These are phyloP conservation scores for Leccinum broughii DNA, from an alignment of 768 basidiomycete species.

Conservation along the genomic window DNA sequence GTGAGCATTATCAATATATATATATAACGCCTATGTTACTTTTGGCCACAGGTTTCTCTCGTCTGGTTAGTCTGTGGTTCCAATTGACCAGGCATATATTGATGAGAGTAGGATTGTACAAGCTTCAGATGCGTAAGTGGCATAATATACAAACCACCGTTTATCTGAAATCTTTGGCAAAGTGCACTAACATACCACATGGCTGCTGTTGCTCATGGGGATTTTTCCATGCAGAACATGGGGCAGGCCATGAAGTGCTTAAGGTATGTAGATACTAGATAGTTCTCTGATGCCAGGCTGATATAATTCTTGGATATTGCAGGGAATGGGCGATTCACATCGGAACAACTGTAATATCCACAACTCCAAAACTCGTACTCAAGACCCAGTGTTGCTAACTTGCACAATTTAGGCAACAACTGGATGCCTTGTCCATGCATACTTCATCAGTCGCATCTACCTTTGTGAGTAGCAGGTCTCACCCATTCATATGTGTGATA, in stretches of 20 bases:
- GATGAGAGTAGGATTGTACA: conserved; percentile 21
- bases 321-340: conserved; percentile 15
- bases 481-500: not conserved
- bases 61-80: conserved; percentile 21
- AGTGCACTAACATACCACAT: conserved; percentile 17
- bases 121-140: conserved; percentile 18
- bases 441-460: conserved; percentile 25
- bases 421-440: conserved; percentile 25
- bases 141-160: not conserved
- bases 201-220: conserved; percentile 7
- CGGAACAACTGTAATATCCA: conserved; percentile 19
- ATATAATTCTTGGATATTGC: not conserved
- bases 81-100: not conserved
- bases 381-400: conserved; percentile 4
- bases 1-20: conserved; percentile 9
- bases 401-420: conserved; percentile 11
- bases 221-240: not conserved
- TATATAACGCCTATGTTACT: not conserved
- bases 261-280: conserved; percentile 1
- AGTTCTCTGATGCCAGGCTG: not conserved
- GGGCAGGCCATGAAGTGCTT: not conserved
- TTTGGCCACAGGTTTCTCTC: conserved; percentile 16
- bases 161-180: not conserved
- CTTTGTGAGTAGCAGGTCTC: conserved; percentile 15
- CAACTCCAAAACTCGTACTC: not conserved